These are phyloP conservation scores for Aspergillus sparsus DNA, from an alignment of 495 filamentous ascomycete genomes.

Conservation along the genomic window DNA sequence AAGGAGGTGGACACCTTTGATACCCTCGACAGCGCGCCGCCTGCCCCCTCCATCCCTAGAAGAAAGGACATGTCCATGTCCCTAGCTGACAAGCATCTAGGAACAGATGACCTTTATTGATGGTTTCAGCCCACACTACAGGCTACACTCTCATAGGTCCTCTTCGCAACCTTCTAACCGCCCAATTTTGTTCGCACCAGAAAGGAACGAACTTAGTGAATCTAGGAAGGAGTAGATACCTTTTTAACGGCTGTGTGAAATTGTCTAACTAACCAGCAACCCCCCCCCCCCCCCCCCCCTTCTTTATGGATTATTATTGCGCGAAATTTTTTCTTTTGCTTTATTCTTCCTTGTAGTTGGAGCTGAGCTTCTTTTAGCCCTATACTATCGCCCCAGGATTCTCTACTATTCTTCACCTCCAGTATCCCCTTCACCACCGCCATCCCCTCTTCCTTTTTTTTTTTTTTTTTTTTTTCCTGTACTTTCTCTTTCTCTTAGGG, in stretches of 20 bases:
- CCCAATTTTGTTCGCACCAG: constrained; percentile 10
- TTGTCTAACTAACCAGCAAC: too few species aligned
- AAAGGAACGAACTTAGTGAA: neutral
- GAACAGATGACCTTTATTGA: constrained; percentile 17
- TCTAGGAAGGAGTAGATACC: neutral
- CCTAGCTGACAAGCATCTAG: neutral
- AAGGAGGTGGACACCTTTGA: too few species aligned
- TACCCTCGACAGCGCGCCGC: too few species aligned
- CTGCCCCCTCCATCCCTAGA: too few species aligned
- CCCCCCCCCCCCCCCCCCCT: too few species aligned
- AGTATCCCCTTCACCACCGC: neutral
- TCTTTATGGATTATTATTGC: neutral
- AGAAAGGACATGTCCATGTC: too few species aligned
- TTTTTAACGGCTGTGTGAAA: too few species aligned
- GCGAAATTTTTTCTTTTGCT: neutral
- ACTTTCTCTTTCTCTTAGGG: neutral
- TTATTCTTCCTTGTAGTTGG: neutral
- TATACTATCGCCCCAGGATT: too few species aligned
- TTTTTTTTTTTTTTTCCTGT: neutral
- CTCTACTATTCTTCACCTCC: too few species aligned
- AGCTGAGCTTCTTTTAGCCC: too few species aligned
- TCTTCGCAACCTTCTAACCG: neutral
- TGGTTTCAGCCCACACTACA: constrained; percentile 3
- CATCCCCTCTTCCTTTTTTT: neutral
- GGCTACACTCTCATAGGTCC: constrained; percentile 12